Evolutionary conservation across 176 grass and related monocot genomes (phyloP), one percentile per base, ranked within the genome.

Genomic region (Olyra latifolia): DNA sequence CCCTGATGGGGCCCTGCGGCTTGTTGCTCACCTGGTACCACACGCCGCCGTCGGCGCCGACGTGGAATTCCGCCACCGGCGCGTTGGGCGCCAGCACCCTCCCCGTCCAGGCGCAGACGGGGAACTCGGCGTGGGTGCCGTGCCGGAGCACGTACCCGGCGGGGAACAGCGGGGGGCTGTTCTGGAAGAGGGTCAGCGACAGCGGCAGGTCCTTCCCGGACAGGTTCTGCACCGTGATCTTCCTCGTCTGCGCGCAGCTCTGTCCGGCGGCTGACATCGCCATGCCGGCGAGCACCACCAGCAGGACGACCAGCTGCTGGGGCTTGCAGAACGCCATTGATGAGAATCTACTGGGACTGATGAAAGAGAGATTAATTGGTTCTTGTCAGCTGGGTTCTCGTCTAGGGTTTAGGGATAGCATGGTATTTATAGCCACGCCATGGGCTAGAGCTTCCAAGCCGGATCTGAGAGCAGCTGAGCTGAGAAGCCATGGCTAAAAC

Each of bases 211-310:
- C 71, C 62, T 42, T 62, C 0, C 54, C 45, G 42, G 53, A 69
- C 0, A 85, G 44, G 87, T 89, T 89, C 87, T 89, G 87, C 19
- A 89, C 62, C 62, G 87, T 89, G 9, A 89, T 30, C 87, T 85
- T 89, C 32, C 59, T 42, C 54, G 16, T 8, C 79, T 10, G 49
- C 44, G 8, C 7, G 69, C 76, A 80, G 69, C n/a, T 20, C 15
- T 56, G 60, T 10, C 76, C 52, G 24, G 77, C 43, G 7, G 61
- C 27, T 7, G 65, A 2, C 4, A 66, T 13, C 8, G 60, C 0
- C 25, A 38, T 1, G 8, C 61, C 32, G 4, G 59, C 39, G 43
- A 80, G 64, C 2, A 20, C 8, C 8, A 13, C 47, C 2, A 84
- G 32, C 10, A 84, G 50, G 11, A 28, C 0, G 8, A 30, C 14